phyloP scores from a whole-genome alignment of 192 early-diverging fungal genomes.

The Obelidium mucronatum region DNA sequence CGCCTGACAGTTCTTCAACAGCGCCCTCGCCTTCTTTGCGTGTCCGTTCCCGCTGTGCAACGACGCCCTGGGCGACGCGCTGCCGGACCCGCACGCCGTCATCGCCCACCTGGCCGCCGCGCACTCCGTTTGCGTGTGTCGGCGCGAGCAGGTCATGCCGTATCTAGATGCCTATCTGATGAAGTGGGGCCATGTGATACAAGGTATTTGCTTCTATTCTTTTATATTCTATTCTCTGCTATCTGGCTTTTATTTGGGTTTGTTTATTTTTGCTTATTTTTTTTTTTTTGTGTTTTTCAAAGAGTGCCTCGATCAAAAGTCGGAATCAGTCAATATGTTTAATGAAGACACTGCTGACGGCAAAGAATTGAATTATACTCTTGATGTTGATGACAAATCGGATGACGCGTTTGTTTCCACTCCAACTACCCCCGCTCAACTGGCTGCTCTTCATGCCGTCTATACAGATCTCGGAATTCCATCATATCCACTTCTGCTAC shows the following conservation, averaged over 20 bases:
- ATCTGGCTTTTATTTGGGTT: no score
- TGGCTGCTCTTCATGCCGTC: background rate
- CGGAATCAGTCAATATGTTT: no score
- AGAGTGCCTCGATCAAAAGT: no score
- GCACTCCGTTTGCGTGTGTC: conserved; percentile 20
- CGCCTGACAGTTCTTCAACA: conserved; percentile 1
- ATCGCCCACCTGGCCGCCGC: conserved; percentile 4
- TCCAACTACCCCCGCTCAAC: background rate
- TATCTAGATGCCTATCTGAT: conserved; percentile 27
- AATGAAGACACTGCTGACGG: no score
- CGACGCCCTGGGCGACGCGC: background rate
- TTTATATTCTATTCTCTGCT: no score
- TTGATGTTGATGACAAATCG: background rate
- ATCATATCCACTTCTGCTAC: background rate
- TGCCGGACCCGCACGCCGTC: background rate
- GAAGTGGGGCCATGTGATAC: conserved; percentile 14
- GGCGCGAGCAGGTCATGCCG: conserved; percentile 27
- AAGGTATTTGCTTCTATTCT: no score
- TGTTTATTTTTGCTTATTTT: no score
- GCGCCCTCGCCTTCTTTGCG: conserved; percentile 6
- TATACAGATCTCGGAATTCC: background rate
- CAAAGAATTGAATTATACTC: background rate
- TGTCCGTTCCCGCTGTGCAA: conserved; percentile 34
- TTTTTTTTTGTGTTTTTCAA: no score
- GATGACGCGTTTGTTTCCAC: no score